Evolutionary conservation across 208 protist genomes (phyloP), one percentile per base, ranked within the genome.

Genomic region (Leptomonas seymouri): DNA sequence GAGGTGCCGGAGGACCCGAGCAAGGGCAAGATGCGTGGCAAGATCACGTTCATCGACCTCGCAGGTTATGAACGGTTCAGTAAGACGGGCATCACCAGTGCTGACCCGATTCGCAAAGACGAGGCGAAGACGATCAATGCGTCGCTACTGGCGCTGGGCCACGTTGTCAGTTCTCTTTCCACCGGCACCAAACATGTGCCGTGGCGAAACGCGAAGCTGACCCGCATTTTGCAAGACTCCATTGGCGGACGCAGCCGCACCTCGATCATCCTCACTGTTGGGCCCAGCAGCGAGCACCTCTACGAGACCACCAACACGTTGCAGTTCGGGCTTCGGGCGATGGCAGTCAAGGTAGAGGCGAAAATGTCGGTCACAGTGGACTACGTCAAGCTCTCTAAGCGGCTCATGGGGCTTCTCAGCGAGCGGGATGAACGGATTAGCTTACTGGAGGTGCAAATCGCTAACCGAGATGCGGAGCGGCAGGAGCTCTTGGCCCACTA

Each of bases 171-270:
- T 53, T 85, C 88, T 27, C 77, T 96, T 25, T 93, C 89, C 3
- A 66, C 71, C 30, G 79, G 80, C 58, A 81, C 76, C 21, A 87
- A 83, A 48, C 89, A 95, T 78, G 87, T 98, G 61, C 94, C 94
- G 44, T 98, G 92, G 87, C 81, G 94, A 46, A 91, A 96, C 64
- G 86, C 89, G n/a, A 98, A 98, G 77, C 80, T 98, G 14, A 98
- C 94, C 7, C 83, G 90, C 56, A 87, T 98, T 41, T 76, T 98
- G 67, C 93, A 97, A 67, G 93, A 97, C 74, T 95, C 87, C n/a
- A 93, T 98, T 67, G 94, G 94, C 44, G 94, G 91, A 18, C 89
- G 84, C 57, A 93, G 86, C 58, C 86, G 89, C 64, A 94, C 86
- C 25, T 93, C 91, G 15, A 94, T 96, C 66, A 90, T 96, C 66